phyloP scores from a whole-genome alignment of 139 green algal species.

The Chlorella sp. region DNA sequence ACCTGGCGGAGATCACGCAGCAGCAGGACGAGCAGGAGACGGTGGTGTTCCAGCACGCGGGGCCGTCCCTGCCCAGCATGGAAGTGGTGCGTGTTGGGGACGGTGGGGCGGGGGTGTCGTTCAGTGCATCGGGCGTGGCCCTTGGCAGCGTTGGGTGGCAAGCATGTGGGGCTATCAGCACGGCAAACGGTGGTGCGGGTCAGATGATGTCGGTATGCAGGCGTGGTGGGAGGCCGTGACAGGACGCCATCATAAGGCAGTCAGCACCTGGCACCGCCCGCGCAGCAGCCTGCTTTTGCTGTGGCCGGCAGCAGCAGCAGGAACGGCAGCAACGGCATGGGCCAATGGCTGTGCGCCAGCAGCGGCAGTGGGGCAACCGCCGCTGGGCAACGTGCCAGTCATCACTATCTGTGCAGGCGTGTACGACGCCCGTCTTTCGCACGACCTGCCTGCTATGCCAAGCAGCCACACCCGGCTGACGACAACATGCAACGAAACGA shows the following conservation, averaged over 20 bases:
- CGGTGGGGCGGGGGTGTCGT: background rate
- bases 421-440: background rate
- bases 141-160: background rate
- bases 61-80: no score
- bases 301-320: no score
- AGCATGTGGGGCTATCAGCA: background rate
- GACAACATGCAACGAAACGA: background rate
- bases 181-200: background rate
- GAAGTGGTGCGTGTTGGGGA: background rate
- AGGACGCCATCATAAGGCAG: no score
- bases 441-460: background rate
- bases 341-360: no score
- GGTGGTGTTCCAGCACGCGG: background rate
- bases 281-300: no score
- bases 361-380: background rate
- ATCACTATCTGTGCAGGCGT: background rate
- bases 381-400: background rate
- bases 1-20: conserved; percentile 1
- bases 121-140: background rate
- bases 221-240: background rate
- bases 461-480: background rate
- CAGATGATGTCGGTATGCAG: background rate
- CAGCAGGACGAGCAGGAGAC: background rate
- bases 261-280: no score
- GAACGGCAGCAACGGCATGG: no score